These are phyloP conservation scores for Tylopilus intermedius DNA, from an alignment of 768 basidiomycete genomes.

Conservation along the genomic window DNA sequence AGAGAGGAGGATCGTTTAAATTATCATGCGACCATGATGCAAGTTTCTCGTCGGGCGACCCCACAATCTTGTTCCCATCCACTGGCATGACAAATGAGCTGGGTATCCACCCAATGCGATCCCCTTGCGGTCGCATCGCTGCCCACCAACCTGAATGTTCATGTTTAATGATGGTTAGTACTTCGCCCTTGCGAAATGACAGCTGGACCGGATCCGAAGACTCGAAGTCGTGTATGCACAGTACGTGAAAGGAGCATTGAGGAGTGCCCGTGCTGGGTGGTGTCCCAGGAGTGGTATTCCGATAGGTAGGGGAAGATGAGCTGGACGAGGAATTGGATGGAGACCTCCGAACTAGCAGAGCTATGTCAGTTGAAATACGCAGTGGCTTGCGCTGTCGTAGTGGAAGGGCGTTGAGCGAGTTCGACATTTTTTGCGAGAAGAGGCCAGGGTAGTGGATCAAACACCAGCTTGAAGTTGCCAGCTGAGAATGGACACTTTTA, in stretches of 20 bases:
- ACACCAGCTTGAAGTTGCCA: background rate
- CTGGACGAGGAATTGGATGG: conserved; percentile 30
- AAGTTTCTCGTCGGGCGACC: conserved; percentile 44
- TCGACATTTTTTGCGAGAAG: conserved; percentile 9
- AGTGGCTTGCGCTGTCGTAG: conserved; percentile 16
- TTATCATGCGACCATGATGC: conserved; percentile 27
- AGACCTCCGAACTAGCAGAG: conserved; percentile 31
- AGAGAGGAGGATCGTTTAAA: conserved; percentile 5
- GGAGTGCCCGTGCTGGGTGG: conserved; percentile 30
- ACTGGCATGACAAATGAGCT: conserved; percentile 61
- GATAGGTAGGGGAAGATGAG: conserved; percentile 13
- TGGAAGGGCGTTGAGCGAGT: background rate
- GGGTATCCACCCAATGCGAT: conserved; percentile 71
- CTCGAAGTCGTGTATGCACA: conserved; percentile 66
- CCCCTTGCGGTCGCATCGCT: conserved; percentile 52
- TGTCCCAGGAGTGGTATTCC: conserved; percentile 15
- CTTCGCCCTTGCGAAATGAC: conserved; percentile 59
- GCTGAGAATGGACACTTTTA: conserved; percentile 3
- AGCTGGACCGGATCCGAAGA: conserved; percentile 59
- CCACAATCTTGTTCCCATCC: conserved; percentile 27
- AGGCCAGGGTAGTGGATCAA: background rate
- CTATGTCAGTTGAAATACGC: conserved; percentile 32
- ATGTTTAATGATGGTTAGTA: conserved; percentile 61
- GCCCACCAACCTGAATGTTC: conserved; percentile 82
- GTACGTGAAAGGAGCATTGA: conserved; percentile 36